Evolutionary conservation across 108 stramenopile species (phyloP).

Genomic region (Cyclotella cryptica): DNA sequence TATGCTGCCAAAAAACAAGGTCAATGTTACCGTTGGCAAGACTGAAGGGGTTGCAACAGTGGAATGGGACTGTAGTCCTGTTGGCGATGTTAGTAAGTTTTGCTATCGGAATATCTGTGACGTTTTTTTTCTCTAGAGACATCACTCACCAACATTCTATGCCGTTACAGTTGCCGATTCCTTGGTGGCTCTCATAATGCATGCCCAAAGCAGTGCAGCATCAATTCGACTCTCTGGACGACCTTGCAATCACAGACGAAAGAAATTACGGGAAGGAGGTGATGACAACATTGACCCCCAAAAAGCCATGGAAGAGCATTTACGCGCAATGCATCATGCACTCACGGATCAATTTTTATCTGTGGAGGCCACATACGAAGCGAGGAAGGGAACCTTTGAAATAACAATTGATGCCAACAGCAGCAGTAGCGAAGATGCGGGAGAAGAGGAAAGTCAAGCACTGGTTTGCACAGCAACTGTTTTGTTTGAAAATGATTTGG

Average conservation of each 20-base stretch:
- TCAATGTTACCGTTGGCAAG: constrained; percentile 71
- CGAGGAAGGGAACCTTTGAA: constrained; percentile 70
- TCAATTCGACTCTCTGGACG: constrained; percentile 87
- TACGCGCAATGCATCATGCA: constrained; percentile 64
- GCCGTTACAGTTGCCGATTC: constrained; percentile 82
- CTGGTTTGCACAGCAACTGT: constrained; percentile 73
- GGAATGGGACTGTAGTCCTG: constrained; percentile 92
- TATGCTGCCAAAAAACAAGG: not conserved
- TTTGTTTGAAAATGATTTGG: constrained; percentile 59
- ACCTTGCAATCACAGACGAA: constrained; percentile 77
- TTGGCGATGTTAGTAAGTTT: constrained; percentile 74
- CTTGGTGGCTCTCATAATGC: constrained; percentile 89
- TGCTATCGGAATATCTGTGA: not conserved
- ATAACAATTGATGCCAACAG: constrained; percentile 73
- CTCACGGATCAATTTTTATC: constrained; percentile 77
- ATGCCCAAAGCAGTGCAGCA: constrained; percentile 89
- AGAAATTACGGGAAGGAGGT: constrained; percentile 48
- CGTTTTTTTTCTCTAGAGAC: not conserved
- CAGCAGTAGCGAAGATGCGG: constrained; percentile 25
- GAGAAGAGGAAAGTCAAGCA: constrained; percentile 43
- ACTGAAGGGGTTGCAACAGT: constrained; percentile 73
- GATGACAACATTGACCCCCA: constrained; percentile 40
- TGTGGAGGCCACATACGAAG: constrained; percentile 87
- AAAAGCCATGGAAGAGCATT: constrained; percentile 55
- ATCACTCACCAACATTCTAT: not conserved